A percentile compares a stretch with the other conserved stretches of the same genome.
Conservation (phyloP, 2,329 filamentous ascomycete species). For the Aspergillus tamarii region DNA sequence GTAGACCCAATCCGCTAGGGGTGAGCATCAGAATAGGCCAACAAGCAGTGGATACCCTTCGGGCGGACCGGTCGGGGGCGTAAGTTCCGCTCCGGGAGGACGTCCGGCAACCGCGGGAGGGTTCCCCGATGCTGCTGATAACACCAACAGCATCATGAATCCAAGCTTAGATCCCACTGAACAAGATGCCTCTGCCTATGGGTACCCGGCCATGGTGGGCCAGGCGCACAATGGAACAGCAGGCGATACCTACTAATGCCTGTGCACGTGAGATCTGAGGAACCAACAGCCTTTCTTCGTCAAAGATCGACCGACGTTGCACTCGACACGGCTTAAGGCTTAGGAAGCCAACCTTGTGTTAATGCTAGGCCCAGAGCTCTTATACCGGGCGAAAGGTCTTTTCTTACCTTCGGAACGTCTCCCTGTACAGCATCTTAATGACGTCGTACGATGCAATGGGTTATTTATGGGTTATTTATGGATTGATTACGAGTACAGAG, state of each 20-base stretch:
- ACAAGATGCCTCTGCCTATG: constrained; percentile 49
- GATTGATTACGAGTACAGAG: constrained; percentile 2
- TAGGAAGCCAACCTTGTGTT: background rate
- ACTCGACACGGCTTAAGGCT: constrained; percentile 4
- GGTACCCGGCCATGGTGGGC: constrained; percentile 51
- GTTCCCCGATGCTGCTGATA: constrained; percentile 46
- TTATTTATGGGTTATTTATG: constrained; percentile 20
- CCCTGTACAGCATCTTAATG: constrained; percentile 19
- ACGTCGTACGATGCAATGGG: constrained; percentile 20
- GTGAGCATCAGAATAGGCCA: constrained; percentile 64
- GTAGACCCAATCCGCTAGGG: constrained; percentile 79
- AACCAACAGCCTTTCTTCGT: constrained; percentile 7
- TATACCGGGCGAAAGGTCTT: constrained; percentile 5
- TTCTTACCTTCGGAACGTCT: constrained; percentile 13
- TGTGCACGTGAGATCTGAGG: constrained; percentile 12
- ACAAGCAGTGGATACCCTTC: constrained; percentile 51
- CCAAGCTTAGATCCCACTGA: constrained; percentile 49
- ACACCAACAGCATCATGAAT: constrained; percentile 49
- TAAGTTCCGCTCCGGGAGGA: constrained; percentile 31
- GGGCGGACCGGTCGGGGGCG: constrained; percentile 43
- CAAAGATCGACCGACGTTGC: background rate
- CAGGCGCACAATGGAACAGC: constrained; percentile 52
- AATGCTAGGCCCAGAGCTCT: background rate
- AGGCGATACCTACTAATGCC: constrained; percentile 46
- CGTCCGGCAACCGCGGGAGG: constrained; percentile 36